Evolutionary conservation across 345 rosid species (phyloP).

Genomic region (Boechera divaricarpa): DNA sequence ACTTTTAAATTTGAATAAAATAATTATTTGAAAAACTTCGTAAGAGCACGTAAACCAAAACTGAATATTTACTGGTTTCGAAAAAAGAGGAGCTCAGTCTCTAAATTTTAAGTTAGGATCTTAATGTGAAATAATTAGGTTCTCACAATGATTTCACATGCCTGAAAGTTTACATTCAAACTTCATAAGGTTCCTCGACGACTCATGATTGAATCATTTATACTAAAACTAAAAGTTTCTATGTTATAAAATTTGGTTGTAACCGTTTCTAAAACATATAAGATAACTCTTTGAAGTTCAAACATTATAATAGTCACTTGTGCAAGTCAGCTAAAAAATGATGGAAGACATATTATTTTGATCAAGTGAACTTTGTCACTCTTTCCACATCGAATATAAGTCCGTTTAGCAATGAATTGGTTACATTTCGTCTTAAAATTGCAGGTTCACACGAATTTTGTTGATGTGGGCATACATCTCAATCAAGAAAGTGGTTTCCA

Average conservation of each 20-base stretch:
- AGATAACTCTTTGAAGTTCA: background rate
- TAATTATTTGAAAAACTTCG: background rate
- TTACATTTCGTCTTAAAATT: no score
- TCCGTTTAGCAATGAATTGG: no score
- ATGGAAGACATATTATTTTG: background rate
- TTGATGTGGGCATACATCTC: no score
- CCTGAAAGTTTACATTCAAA: no score
- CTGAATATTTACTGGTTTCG: slow-evolving; percentile 5
- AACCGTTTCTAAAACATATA: background rate
- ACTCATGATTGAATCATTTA: background rate
- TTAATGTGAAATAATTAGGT: background rate
- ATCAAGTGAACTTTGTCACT: background rate
- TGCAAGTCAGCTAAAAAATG: no score
- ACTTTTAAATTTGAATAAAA: background rate
- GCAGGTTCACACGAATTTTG: no score
- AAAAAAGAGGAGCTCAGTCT: background rate
- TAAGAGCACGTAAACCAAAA: slow-evolving; percentile 23
- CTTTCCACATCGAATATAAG: background rate
- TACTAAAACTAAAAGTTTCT: no score
- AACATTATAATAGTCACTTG: no score
- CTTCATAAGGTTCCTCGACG: no score
- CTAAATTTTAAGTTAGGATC: slow-evolving; percentile 2
- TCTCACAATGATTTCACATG: background rate
- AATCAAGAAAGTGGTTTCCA: no score
- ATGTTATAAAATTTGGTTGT: no score